Base-by-base conservation (phyloP, 371 early-diverging fungal species). In the Haplosporangium sp. region DNA sequence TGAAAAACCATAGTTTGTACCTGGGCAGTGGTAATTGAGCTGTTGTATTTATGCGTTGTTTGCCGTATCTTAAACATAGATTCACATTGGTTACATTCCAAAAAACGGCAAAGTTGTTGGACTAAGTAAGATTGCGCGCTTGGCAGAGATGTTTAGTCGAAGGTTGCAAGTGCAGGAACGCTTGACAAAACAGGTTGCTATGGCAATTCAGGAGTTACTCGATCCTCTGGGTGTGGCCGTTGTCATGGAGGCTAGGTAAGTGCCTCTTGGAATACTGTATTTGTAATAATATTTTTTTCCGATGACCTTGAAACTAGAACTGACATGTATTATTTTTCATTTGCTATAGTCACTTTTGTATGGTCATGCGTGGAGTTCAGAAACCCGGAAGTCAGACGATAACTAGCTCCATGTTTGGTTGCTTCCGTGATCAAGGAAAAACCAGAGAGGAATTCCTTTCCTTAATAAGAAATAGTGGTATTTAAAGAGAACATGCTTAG, bases 101-200 rank as follows among this genome's bases (percentile, higher is more conserved):
- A 53, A 81, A 63, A 95, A 97, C 78, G 89, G 95, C 63, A 91
- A 93, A 39, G 99, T 99, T 2, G 88, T 99, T 57, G 99, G 99
- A 19, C 88, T 99, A 63, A 95, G 95, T 85, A 99, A 99, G 83
- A 88, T 99, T 70, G 99, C 99, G 5, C 91, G 99, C 44, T 92
- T 99, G 63, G 98, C 99, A 5, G 99, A 99, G 83, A 96, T 97
- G 96, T 97, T 97, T 84, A 89, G 92, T 58, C 92, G 98, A 74
- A 91, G 99, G 69, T 88, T 99, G 61, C 98, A 98, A 88, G 96
- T 98, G 7, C 99, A 99, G 86, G 99, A 99, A 84, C 92, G 99
- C 27, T 86, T 99, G 67, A 99, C 99, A 19, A 97, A 96, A 85
- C 99, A 99, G 83, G 93, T 99, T 42, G 98, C 99, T 9, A 85